Base-by-base conservation (phyloP, 768 basidiomycete genomes). In the Mrakia blollopis region DNA sequence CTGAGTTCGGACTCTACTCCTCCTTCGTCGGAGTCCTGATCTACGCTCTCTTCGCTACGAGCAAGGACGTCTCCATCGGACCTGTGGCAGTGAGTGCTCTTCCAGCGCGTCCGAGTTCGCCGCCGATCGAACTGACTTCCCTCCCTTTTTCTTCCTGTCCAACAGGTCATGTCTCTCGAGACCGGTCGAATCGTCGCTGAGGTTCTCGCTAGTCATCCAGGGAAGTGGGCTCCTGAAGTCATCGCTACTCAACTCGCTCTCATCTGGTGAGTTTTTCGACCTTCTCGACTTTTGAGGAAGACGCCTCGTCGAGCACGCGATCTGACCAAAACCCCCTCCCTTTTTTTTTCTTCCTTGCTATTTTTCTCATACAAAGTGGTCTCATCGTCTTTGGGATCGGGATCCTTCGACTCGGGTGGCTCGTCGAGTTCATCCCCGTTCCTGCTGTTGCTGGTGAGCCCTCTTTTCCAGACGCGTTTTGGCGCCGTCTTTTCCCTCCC, bases 31-130 rank as follows among this genome's bases (percentile, higher is more conserved):
- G 93, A 13, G 90, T 91, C 35, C 84, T 92, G 77, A 85, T 90
- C 77, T 97, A 95, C 84, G 93, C 73, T 14, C 39, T 74, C 39
- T 74, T 74, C 39, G 72, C 63, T 37, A 65, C 32, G 0, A 93
- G 93, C 37, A 98, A 98, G 84, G 97, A 99, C 23, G 92, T 99
- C 60, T 95, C 94, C n/a, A 98, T 99, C 80, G 97, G 97, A 70
- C 97, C 97, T 2, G 96, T 98, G 80, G 96, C 97, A 11, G 96
- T 50, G 47, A 50, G 47, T 50, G 5, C 1, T 44, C 7, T 44
- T 44, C 10, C 11, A 13, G 10, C 10, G 2, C 44, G 10, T 14
- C 11, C 44, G 7, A 44, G 44, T 44, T 1, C 11, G 10, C 44
- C 7, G 3, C 47, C n/a, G n/a, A n/a, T 50, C 47, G 44, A 47